Conservation (phyloP, 2,329 filamentous ascomycete species). For the Pyrenophora seminiperda region DNA sequence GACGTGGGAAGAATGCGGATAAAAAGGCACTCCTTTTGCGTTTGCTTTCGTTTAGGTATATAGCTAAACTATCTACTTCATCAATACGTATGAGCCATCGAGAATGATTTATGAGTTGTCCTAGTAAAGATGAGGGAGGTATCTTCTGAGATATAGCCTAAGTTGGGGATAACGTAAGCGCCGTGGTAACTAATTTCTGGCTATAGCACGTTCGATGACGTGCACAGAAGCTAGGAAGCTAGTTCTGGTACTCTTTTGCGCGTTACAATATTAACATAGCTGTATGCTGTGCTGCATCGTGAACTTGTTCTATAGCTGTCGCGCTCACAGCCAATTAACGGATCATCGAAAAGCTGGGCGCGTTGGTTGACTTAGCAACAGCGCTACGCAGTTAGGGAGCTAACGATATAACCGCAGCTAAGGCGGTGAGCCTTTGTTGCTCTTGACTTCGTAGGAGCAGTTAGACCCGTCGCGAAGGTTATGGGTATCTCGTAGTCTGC, state of each 20-base stretch:
- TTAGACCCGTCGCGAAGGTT: too few species aligned
- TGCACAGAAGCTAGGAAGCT: too few species aligned
- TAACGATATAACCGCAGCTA: too few species aligned
- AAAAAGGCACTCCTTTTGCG: constrained; percentile 1
- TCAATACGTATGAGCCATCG: not conserved
- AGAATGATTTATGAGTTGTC: constrained; percentile 8
- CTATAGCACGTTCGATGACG: too few species aligned
- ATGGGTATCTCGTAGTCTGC: too few species aligned
- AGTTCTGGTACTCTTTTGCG: too few species aligned
- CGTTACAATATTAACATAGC: constrained; percentile 18
- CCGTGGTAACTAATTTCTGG: too few species aligned
- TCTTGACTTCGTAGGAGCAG: too few species aligned
- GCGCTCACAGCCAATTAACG: not conserved
- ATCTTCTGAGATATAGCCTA: too few species aligned
- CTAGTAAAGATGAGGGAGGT: too few species aligned
- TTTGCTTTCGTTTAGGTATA: constrained; percentile 5
- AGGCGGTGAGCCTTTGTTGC: constrained; percentile 12
- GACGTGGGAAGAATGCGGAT: not conserved
- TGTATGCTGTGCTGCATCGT: constrained; percentile 20
- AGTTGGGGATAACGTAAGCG: too few species aligned
- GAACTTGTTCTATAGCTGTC: constrained; percentile 6
- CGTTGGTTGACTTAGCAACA: constrained; percentile 23
- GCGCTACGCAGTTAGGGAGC: constrained; percentile 1
- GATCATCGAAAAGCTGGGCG: not conserved
- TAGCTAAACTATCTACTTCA: not conserved